Base-by-base conservation (phyloP, 768 basidiomycete genomes). In the Calocera cornea region DNA sequence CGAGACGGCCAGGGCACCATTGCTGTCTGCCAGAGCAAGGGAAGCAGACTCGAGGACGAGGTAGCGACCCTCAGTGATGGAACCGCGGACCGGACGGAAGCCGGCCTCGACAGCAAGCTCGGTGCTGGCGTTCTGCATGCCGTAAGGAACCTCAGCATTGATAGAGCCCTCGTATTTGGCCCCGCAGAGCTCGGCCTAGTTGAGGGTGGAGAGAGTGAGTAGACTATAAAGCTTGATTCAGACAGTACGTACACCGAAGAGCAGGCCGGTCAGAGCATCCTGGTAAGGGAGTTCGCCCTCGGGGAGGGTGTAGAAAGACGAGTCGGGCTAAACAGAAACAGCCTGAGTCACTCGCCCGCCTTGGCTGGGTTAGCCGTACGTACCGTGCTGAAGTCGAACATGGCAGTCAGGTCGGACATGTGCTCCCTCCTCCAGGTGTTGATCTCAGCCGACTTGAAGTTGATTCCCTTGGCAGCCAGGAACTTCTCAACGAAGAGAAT, bases 1-100 rank as follows among this genome's bases (percentile, higher is more conserved):
- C 8, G 44, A 47, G 44, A 47, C 44, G 19, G 44, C 44, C 19
- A 47, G 44, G 24, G 44, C 44, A 19, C 44, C 44, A 47, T 17
- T n/a, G 36, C 31, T 17, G 63, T 34, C 63, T 16, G 22, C 22
- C 31, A 64, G 63, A 64, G 63, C 63, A 33, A 38, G 31, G 63
- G 31, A 33, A 64, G 31, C 36, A 33, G 63, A 33, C 41, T 67
- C 66, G 60, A 64, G 12, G 33, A 64, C 34, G 33, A 67, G 50
- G 60, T 67, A 64, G 40, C 66, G 49, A 38, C 66, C 66, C 24
- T 67, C 66, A 34, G 66, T 67, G 2, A 67, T n/a, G 29, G 49
- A 33, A 19, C 66, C 66, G 19, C 66, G 66, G 29, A 67, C 50
- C 5, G 54, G 14, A 19, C 41, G 49, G 27, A 67, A 67, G 40